Base-by-base conservation (phyloP, 352 stramenopile species). In the Pythium utonaiense region DNA sequence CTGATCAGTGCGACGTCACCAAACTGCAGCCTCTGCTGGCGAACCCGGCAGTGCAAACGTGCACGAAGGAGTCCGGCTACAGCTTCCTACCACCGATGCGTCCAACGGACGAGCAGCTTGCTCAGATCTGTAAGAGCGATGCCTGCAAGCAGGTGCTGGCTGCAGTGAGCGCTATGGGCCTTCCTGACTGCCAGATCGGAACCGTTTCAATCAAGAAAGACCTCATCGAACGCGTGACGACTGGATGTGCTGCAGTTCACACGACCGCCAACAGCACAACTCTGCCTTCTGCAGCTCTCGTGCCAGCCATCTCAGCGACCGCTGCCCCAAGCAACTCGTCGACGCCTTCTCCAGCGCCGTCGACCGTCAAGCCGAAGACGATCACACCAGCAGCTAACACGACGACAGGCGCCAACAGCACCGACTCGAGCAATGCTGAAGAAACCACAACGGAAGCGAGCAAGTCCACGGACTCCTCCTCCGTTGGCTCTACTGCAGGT, bases 171-270 rank as follows among this genome's bases (percentile, higher is more conserved):
- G 47, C 34, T 8, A 28, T 62, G 38, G 47, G 48, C 0, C 61
- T 68, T 8, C 47, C 53, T 17, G 61, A 63, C 61, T 68, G 61
- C 47, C 10, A 53, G 53, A 53, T 68, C 48, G 54, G 61, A 40
- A 44, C 40, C n/a, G 49, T 63, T 38, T 60, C 53, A 3, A 16
- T 68, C 1, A 59, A 62, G 61, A 56, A 9, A 2, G 61, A 68
- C 30, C 42, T 67, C 16, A 21, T 67, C 17, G 60, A 67, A 8
- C 52, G 60, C 10, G 48, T 67, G 19, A 24, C 44, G 24, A 58
- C 22, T n/a, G 61, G 49, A 27, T 68, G 61, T 14, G 49, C 47
- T 19, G 38, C 58, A 41, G 22, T 36, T 42, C 3, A 47, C 19
- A 28, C 54, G 9, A 38, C 54, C 36, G 6, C 34, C 53, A 17